Conservation (phyloP, 164 flowering plant genomes). For the Aristolochia californica region DNA sequence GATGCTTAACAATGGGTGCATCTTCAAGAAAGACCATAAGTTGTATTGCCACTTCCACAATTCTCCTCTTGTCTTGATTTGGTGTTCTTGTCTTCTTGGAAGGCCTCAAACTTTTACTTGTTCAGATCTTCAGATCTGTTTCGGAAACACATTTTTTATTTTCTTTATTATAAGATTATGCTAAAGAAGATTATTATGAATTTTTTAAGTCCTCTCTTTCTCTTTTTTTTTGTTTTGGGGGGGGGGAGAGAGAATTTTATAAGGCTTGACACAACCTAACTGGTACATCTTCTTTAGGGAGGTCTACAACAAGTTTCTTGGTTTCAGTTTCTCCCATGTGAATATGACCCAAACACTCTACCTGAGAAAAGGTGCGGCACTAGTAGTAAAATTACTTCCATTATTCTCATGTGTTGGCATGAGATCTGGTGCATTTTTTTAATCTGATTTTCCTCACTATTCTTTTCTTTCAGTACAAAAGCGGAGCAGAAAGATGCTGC, state of each 20-base stretch:
- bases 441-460: background rate
- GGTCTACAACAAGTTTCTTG: constrained; percentile 88
- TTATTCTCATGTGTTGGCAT: background rate
- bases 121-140: too few relatives aligned
- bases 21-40: too few relatives aligned
- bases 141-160: too few relatives aligned
- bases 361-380: constrained; percentile 56
- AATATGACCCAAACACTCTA: constrained; percentile 44
- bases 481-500: constrained; percentile 75
- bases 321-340: constrained; percentile 92
- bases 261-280: too few relatives aligned
- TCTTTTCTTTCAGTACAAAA: constrained; percentile 32
- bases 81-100: too few relatives aligned
- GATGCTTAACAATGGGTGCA: too few relatives aligned
- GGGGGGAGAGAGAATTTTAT: too few relatives aligned
- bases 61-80: too few relatives aligned
- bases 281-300: constrained; percentile 36
- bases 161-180: too few relatives aligned
- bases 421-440: background rate
- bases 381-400: background rate
- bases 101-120: too few relatives aligned
- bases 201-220: background rate
- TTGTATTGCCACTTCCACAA: too few relatives aligned
- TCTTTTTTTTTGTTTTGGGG: too few relatives aligned
- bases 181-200: background rate